Percentiles rank a stretch among this genome's conserved stretches.
These are phyloP conservation scores for Tylopilus balloui DNA, from an alignment of 768 basidiomycete genomes.

Conservation along the genomic window DNA sequence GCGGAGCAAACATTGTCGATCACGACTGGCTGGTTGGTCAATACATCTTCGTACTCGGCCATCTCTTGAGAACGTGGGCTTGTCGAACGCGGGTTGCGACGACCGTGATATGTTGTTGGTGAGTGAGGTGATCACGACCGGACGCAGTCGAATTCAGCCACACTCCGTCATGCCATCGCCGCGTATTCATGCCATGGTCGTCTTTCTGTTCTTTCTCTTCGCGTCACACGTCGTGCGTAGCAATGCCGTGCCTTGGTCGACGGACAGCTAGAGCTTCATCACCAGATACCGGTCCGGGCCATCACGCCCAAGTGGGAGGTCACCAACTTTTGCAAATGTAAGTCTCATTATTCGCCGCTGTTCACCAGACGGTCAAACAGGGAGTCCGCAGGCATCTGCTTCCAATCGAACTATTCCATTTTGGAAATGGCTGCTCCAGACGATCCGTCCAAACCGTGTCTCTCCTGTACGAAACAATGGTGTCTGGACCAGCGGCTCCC, in stretches of 20 bases:
- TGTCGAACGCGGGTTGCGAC: conserved; percentile 4
- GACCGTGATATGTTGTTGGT: conserved; percentile 6
- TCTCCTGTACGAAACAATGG: conserved; percentile 94
- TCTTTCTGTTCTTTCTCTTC: conserved; percentile 19
- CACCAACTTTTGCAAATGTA: conserved; percentile 90
- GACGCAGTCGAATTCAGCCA: conserved; percentile 12
- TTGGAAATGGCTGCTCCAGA: conserved; percentile 75
- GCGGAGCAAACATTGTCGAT: conserved; percentile 83
- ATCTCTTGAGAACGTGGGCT: conserved; percentile 36
- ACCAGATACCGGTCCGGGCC: conserved; percentile 39
- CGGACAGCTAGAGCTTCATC: conserved; percentile 12
- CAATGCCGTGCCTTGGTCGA: neutral
- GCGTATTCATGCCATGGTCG: conserved; percentile 6
- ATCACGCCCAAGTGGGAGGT: conserved; percentile 77
- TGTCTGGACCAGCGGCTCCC: conserved; percentile 87
- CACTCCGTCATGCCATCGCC: conserved; percentile 20
- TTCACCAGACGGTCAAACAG: conserved; percentile 2
- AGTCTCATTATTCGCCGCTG: conserved; percentile 11
- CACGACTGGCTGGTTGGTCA: conserved; percentile 98
- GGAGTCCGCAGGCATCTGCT: conserved; percentile 74
- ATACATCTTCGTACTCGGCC: conserved; percentile 88
- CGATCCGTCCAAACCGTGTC: conserved; percentile 84
- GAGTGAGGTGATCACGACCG: conserved; percentile 4
- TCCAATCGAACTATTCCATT: conserved; percentile 81
- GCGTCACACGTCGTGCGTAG: conserved; percentile 26